Evolutionary conservation across 352 stramenopile species (phyloP).

Genomic region (Phytophthora brassicae): DNA sequence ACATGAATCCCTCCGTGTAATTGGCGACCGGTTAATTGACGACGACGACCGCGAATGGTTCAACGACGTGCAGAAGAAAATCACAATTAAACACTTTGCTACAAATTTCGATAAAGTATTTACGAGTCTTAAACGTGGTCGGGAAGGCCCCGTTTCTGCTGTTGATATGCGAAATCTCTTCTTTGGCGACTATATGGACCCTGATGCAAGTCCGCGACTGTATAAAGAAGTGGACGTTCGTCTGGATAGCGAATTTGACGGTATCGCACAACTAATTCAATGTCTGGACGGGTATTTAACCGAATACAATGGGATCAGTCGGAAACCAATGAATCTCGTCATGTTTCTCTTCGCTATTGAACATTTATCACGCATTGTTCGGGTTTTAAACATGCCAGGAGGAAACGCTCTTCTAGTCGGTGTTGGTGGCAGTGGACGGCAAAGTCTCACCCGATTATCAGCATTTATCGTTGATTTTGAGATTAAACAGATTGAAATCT

Average conservation of each 20-base stretch:
- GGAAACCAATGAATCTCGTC: conserved; percentile 95
- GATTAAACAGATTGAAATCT: conserved; percentile 94
- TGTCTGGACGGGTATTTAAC: conserved; percentile 89
- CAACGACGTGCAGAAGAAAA: conserved; percentile 85
- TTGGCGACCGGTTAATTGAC: conserved; percentile 94
- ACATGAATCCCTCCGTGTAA: conserved; percentile 93
- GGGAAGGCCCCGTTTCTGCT: conserved; percentile 70
- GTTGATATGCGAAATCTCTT: conserved; percentile 91
- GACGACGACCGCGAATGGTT: conserved; percentile 93
- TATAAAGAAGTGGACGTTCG: conserved; percentile 85
- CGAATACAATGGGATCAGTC: conserved; percentile 93
- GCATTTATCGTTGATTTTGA: conserved; percentile 93
- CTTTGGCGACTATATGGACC: conserved; percentile 91
- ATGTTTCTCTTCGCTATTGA: conserved; percentile 97
- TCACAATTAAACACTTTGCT: conserved; percentile 87
- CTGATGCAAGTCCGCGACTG: conserved; percentile 69
- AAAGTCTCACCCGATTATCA: conserved; percentile 91
- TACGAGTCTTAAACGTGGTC: conserved; percentile 67
- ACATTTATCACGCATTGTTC: conserved; percentile 90
- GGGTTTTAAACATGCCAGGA: conserved; percentile 94
- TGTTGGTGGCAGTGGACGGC: conserved; percentile 91
- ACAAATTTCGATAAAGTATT: conserved; percentile 90
- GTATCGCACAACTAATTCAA: conserved; percentile 79
- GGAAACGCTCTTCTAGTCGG: conserved; percentile 93
- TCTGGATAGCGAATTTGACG: conserved; percentile 66